Base-by-base conservation (phyloP, 108 stramenopile species). In the Nitzschia palea region DNA sequence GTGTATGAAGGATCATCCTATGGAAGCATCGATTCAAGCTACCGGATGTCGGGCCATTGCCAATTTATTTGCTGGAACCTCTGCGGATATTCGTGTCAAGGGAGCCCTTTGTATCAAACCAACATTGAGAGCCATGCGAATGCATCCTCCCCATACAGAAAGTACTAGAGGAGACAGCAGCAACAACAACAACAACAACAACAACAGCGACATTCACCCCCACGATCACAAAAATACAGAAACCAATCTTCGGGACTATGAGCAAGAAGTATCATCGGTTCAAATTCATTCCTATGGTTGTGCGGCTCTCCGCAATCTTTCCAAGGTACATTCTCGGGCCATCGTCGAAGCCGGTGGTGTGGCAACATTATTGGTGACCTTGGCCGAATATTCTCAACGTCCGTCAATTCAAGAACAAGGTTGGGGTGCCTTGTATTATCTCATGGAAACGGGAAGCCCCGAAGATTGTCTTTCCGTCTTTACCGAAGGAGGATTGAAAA, bases 41-140 rank as follows among this genome's bases (percentile, higher is more conserved):
- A 48, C 47, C 18, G 47, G 47, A 20, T 48, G 47, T 48, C 47
- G 47, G 22, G 47, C 47, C 47, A 48, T 48, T 10, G 47, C 47
- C 47, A 48, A 48, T 18, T 8, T 48, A 8, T 48, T 48, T 48
- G 47, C 47, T 4, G 47, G 47, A 4, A 48, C 47, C 15, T 48
- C 47, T 20, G 22, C 15, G 8, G 47, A 48, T 18, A 10, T 48
- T 18, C 47, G 47, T 20, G 14, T 10, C 8, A 48, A 48, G 47
- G 47, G 47, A 48, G 15, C 47, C 4, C 47, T 48, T 4, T 48
- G 47, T 48, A 48, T 48, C 47, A 48, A 48, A 48, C 47, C 47
- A 12, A 18, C 18, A 4, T 18, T 48, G 18, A 12, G 47, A 48
- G 47, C 47, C n/a, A 48, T 48, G 47, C 47, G 47, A 4, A 48